Base-by-base conservation (phyloP, 805 yeast genomes). In the Teunomyces atbi region DNA sequence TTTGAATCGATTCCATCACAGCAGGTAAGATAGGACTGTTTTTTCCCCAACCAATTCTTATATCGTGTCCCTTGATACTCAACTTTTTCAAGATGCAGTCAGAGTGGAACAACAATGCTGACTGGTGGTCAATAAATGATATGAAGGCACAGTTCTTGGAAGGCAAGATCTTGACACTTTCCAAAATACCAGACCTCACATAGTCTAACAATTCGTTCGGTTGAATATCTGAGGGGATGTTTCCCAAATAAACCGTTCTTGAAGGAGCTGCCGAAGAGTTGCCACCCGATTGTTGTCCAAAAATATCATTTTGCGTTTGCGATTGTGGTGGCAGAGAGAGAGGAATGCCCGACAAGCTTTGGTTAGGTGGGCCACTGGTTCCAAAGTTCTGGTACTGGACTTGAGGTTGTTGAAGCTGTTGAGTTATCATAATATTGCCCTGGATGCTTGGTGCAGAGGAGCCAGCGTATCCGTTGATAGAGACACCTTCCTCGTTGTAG, bases 41-140 rank as follows among this genome's bases (percentile, higher is more conserved):
- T 54, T 86, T 86, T 16, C 96, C 97, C 98, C 98, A 94, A 10
- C 97, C 96, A 49, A 92, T 79, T 59, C 89, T 81, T 47, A 91
- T 81, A 58, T 88, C 96, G 54, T 85, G 82, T 39, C 89, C 90
- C 55, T 81, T 82, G 49, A 94, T 86, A 35, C 84, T 81, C 52
- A 91, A 74, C 61, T 91, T 81, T 61, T 89, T 89, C 61, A 92
- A 75, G 42, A 88, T 84, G 33, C 96, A 95, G 69, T 91, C 97
- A 0, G 96, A 88, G 66, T 90, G 97, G 70, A 94, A 94, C 53
- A 89, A 79, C 49, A 89, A 74, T 0, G 98, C 97, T 26, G 94
- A 79, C 54, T 87, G 84, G 62, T 86, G 92, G 64, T 90, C 96
- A 47, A 92, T 74, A 64, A 94, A 92, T 4, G 96, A 86, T 35